Percentiles rank a stretch among this genome's conserved stretches.
These are phyloP conservation scores for Wolfiporia cocos DNA, from an alignment of 1,284 basidiomycete genomes.

Conservation along the genomic window DNA sequence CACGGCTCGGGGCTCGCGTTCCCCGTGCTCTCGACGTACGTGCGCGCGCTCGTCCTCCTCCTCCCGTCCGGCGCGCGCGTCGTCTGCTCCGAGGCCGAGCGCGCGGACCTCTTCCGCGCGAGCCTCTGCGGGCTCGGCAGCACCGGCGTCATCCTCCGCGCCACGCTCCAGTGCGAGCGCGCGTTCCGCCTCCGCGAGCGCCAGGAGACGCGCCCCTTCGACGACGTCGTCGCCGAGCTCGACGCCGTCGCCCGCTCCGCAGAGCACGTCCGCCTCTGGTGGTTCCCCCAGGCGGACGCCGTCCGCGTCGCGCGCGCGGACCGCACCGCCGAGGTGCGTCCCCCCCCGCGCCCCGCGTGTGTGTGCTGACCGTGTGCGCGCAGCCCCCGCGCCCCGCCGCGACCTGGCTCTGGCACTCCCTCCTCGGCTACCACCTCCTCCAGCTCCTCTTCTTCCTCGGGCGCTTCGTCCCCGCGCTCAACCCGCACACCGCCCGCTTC, in stretches of 20 bases:
- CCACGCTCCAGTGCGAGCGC: constrained; percentile 76
- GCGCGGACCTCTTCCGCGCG: constrained; percentile 81
- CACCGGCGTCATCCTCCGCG: constrained; percentile 83
- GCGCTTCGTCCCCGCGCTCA: constrained; percentile 49
- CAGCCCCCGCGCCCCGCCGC: constrained; percentile 44
- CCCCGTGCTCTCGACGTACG: constrained; percentile 81
- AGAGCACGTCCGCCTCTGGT: constrained; percentile 92
- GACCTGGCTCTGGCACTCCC: constrained; percentile 64
- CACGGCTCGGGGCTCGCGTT: constrained; percentile 87
- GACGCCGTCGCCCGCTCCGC: constrained; percentile 57
- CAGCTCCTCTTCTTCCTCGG: constrained; percentile 77
- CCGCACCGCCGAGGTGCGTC: constrained; percentile 69
- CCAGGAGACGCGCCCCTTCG: constrained; percentile 62
- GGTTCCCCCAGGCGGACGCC: constrained; percentile 81
- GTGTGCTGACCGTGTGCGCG: constrained; percentile 8
- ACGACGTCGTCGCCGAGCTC: constrained; percentile 52
- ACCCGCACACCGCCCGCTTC: constrained; percentile 47
- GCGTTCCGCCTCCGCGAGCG: constrained; percentile 83
- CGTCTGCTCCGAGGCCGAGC: constrained; percentile 60
- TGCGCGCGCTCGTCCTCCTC: constrained; percentile 71
- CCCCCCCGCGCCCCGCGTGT: neutral
- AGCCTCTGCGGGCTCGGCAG: constrained; percentile 93
- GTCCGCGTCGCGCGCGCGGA: constrained; percentile 74
- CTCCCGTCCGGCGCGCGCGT: constrained; percentile 67
- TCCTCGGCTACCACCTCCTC: constrained; percentile 71